Base-by-base conservation (phyloP, 2,329 filamentous ascomycete genomes). In the Gnomoniopsis smithogilvyi region DNA sequence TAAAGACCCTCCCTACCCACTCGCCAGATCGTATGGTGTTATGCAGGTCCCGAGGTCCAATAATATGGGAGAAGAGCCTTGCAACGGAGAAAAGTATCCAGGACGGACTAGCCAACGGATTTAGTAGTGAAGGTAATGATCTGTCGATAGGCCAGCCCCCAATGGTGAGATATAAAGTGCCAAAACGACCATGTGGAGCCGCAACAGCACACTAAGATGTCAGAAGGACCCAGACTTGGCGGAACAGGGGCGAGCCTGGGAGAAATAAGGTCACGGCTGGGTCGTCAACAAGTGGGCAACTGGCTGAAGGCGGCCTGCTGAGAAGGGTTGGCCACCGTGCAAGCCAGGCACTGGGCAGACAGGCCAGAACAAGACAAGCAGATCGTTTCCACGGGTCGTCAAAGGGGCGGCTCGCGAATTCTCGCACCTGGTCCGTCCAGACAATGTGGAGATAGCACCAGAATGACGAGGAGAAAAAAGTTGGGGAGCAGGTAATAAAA, bases 401-500 rank as follows among this genome's bases (percentile, higher is more conserved):
- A 61, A 61, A 56, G 59, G 59, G 59, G 59, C 52, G 56, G 56
- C 51, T 55, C 54, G 59, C 51, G 33, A 53, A 46, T 17, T 10
- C 26, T 30, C 26, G 26, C 36, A 41, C 36, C 36, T n/a, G 11
- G 55, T 54, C 51, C 46, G 56, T 59, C 33, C 46, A 50, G 36
- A 41, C 46, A 26, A 43, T 26, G 22, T 58, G 59, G 53, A 46
- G 55, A 38, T 43, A 50, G 33, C 17, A 26, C 8, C 26, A 45
- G 56, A 59, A 33, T 36, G 54, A 51, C 30, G 41, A 41, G 48
- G 55, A 55, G 22, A 54, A 54, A 53, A 51, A 51, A 34, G 41
- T 46, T 51, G 46, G 55, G 56, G 55, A 52, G 53, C 55, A 45
- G 43, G 43, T 45, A 45, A 59, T 59, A 55, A 59, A 59, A 59